Base-by-base conservation (phyloP, 495 filamentous ascomycete genomes). In the Trichoderma gamsii region DNA sequence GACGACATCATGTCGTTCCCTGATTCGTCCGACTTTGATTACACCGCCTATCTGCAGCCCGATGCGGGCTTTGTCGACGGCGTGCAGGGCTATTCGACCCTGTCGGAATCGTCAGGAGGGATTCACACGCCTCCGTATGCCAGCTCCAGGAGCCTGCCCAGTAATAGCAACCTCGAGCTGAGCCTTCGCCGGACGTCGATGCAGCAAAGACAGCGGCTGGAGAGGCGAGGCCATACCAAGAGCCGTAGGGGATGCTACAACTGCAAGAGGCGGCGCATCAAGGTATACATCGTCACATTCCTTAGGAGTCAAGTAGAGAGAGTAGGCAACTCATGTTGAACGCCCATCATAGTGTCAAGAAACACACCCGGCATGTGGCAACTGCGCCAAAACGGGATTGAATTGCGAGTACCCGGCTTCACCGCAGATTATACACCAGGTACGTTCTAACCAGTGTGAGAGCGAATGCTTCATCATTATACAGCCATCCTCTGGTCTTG, bases 201-300 rank as follows among this genome's bases (percentile, higher is more conserved):
- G 16, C 46, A 35, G 8, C 70, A 69, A 18, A 78, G 70, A 66
- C 76, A 73, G 43, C 73, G 76, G 56, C 66, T 79, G n/a, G 80
- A 83, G 72, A 71, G 81, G 49, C 66, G 78, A 43, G 81, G 82
- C 0, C 86, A 88, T 68, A 88, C 82, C 1, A 89, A 89, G 73
- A 87, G 84, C 35, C 77, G 87, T 3, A 75, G 81, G n/a, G 87
- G 86, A 1, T 89, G 87, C 71, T 86, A 82, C 69, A 86, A 87
- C 75, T 89, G 87, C 80, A 89, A 89, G 73, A 76, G 80, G 52
- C 77, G 86, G 12, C 79, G 82, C 69, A 88, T 89, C 71, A 89
- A 89, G 81, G 82, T 81, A 73, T 35, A 35, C 52, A 16, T 27
- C 25, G 61, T 21, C 15, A 16, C 41, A 4, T 41, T 44, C 27